Evolutionary conservation across 805 yeast genomes (phyloP), one percentile per base, ranked within the genome.

Genomic region (Sugiyamaella chiloensis): DNA sequence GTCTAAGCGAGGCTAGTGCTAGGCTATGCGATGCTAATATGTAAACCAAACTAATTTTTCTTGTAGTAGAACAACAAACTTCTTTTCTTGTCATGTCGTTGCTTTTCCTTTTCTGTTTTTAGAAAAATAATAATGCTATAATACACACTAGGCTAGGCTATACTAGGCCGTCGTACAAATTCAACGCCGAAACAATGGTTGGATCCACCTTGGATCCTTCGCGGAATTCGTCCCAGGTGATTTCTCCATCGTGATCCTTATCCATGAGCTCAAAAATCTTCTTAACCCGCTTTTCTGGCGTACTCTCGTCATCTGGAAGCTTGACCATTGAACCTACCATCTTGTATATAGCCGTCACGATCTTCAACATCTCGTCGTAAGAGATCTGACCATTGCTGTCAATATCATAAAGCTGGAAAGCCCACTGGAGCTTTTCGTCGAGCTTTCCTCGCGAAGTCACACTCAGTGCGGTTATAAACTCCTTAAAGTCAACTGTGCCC

Each of bases 301-400:
- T 89, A 39, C 81, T 79, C 59, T 90, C 98, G 61, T 90, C 96
- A 19, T 82, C 91, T 16, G 87, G 86, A 44, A 89, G 73, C 52
- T 81, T 81, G 50, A 90, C 96, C 91, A 90, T 88, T 1, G 90
- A 78, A 1, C 98, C 99, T 50, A 91, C 85, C 98, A 93, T 90
- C 65, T 85, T 86, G 66, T 93, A 91, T 27, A 91, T 86, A 26
- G 97, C 84, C 24, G 78, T 74, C 4, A 89, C 86, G 35, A 93
- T 87, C 1, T 79, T 71, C 43, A 87, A 71, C 80, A 93, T 79
- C 62, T 93, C 98, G 26, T 79, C 78, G 63, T 81, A 87, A 21
- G 79, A 73, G 47, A 93, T 79, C 57, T 72, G 74, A 1, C 96
- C 97, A 55, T 84, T 86, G 44, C 79, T 78, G 60, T 87, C 84